Percentiles rank a stretch among this genome's conserved stretches.
phyloP scores from a whole-genome alignment of 305 asterid genomes.

The Solanum hybrid region DNA sequence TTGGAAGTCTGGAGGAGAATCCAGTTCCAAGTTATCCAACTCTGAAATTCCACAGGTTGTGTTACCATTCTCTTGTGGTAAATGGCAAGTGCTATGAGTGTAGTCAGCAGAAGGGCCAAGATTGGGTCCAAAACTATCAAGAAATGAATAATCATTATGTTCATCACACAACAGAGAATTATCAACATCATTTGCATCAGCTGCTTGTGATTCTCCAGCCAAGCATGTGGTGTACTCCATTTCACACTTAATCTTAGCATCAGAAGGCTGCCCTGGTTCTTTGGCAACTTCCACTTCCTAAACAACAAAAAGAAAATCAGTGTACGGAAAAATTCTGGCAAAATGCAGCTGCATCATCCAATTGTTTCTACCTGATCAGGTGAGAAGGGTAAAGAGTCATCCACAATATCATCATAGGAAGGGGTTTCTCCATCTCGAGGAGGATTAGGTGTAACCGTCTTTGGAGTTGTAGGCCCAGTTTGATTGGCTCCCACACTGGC shows the following conservation, averaged over 20 bases:
- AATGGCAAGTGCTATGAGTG: slow-evolving; percentile 4
- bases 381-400: slow-evolving; percentile 10
- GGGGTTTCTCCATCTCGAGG: slow-evolving; percentile 46
- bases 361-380: slow-evolving; percentile 35
- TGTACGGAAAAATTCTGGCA: not conserved
- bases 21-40: slow-evolving; percentile 49
- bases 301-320: not conserved
- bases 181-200: slow-evolving; percentile 11
- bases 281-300: slow-evolving; percentile 35
- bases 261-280: slow-evolving; percentile 16
- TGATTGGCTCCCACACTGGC: slow-evolving; percentile 23
- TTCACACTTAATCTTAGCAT: slow-evolving; percentile 26
- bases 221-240: slow-evolving; percentile 18
- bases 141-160: slow-evolving; percentile 10
- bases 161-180: slow-evolving; percentile 43
- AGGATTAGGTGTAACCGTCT: slow-evolving; percentile 40
- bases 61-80: slow-evolving; percentile 14
- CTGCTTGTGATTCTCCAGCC: slow-evolving; percentile 33
- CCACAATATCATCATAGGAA: slow-evolving; percentile 25
- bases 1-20: slow-evolving; percentile 61
- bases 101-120: slow-evolving; percentile 15
- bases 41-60: slow-evolving; percentile 31
- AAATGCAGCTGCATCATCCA: not conserved
- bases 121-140: slow-evolving; percentile 11
- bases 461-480: slow-evolving; percentile 66